Base-by-base conservation (phyloP, 306 rosid species). In the Erythrophleum fordii region DNA sequence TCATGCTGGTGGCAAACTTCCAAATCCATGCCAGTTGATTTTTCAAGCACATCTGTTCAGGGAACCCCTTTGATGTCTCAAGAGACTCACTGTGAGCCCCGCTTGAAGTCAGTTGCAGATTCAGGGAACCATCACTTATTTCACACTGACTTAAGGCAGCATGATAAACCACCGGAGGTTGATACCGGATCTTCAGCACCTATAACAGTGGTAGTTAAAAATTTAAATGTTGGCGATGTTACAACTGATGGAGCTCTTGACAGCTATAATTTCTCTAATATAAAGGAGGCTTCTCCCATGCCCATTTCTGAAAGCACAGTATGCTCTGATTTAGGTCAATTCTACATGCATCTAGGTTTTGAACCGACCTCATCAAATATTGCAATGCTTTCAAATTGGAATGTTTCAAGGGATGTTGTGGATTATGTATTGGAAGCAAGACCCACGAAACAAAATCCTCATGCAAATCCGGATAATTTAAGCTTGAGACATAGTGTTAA, bases 291-390 rank as follows among this genome's bases (percentile, higher is more conserved):
- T 60, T 66, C 35, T 86, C 81, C 61, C 51, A 58, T 73, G 39
- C 72, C 80, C 26, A 52, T 37, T 39, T 62, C 83, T 64, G 84
- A 72, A 76, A 66, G 71, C 41, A 48, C 79, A 46, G 82, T 14
- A 60, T 62, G 16, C 80, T 88, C 85, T 29, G 81, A 80, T 83
- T 35, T 87, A 52, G 80, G 81, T 67, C 83, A 74, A 48, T 82
- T 84, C 62, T 34, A 28, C 64, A 59, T 83, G 75, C 91, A 84
- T 74, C 85, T 84, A 7, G 92, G 86, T 73, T 85, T 77, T 69
- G 92, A 88, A 65, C 87, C 79, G 77, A 61, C 77, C 39, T 69
- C 86, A 5, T 76, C 88, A 69, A 88, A 84, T 78, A 88, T 45
- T 46, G 83, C 77, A 46, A 89, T 82, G 83, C 39, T 53, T 62